Evolutionary conservation across 768 basidiomycete genomes (phyloP), one percentile per base, ranked within the genome.

Genomic region (Xerocomus spinulosus): DNA sequence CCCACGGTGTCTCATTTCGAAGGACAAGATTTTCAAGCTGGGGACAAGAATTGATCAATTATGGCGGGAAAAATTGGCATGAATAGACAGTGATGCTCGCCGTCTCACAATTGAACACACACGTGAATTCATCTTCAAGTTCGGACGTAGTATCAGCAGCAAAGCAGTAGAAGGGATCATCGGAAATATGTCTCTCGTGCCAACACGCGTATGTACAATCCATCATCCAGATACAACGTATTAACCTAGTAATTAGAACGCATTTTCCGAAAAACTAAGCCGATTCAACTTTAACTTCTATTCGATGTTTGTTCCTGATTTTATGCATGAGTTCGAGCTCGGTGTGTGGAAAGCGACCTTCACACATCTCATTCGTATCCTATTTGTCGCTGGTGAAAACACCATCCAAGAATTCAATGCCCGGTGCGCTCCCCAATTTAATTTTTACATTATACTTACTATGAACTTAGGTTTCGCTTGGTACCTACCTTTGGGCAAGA

Each of bases 31-130:
- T 12, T 9, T 20, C 17, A 29, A 23, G 12, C 41, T 35, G 12
- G 34, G 40, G 0, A 35, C 24, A 7, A 42, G n/a, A 20, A 48
- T 10, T 2, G 30, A 48, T 41, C 0, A 3, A 4, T 26, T n/a
- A 15, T 4, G 0, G 10, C 10, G 41, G 23, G 29, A 5, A 3
- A n/a, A n/a, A n/a, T n/a, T n/a, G 15, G 54, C 65, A 59, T 15
- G 47, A 68, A 68, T 51, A 51, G 63, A 20, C 68, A 71, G 49
- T 69, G 66, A 1, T 35, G 44, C 0, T 28, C 71, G 72, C 38
- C 67, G 70, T 42, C 53, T 63, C 26, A 70, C 71, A 37, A 57
- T 73, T 0, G 71, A 73, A 0, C 23, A 5, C 3, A 62, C 66
- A 0, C 71, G 68, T 64, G 71, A 69, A 35, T 40, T 44, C 0